phyloP scores from a whole-genome alignment of 1,284 basidiomycete species.

The Kwoniella shivajii region DNA sequence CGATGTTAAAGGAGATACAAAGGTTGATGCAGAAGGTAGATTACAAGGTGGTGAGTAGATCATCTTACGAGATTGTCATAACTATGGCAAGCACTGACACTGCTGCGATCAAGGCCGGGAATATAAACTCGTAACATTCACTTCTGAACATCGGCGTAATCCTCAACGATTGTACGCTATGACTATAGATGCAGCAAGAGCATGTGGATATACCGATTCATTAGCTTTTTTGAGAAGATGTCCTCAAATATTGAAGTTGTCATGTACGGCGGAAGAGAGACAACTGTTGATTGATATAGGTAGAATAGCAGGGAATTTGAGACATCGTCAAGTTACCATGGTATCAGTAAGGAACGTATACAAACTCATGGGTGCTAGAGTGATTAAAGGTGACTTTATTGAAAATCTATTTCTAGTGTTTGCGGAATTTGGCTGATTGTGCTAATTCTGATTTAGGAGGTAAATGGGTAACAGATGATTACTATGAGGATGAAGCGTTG shows the following conservation, averaged over 20 bases:
- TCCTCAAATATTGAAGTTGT: conserved; percentile 83
- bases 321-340: conserved; percentile 88
- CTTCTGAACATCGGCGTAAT: conserved; percentile 72
- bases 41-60: conserved; percentile 72
- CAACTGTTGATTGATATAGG: conserved; percentile 85
- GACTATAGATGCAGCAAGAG: conserved; percentile 93
- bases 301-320: conserved; percentile 82
- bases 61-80: not conserved
- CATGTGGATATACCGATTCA: conserved; percentile 93
- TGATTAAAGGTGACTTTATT: conserved; percentile 71
- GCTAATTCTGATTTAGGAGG: conserved; percentile 64
- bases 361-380: conserved; percentile 90
- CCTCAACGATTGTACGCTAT: conserved; percentile 88
- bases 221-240: conserved; percentile 95
- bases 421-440: not conserved
- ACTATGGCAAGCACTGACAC: not conserved
- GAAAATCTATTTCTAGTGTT: not conserved
- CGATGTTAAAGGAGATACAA: conserved; percentile 84
- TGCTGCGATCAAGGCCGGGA: conserved; percentile 65
- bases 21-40: conserved; percentile 83
- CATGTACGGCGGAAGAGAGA: conserved; percentile 82
- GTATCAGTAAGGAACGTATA: conserved; percentile 89
- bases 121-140: conserved; percentile 87
- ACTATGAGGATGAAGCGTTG: conserved; percentile 81
- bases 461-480: conserved; percentile 89